Conservation (phyloP, 2,329 filamentous ascomycete genomes). For the Talaromyces piceae region DNA sequence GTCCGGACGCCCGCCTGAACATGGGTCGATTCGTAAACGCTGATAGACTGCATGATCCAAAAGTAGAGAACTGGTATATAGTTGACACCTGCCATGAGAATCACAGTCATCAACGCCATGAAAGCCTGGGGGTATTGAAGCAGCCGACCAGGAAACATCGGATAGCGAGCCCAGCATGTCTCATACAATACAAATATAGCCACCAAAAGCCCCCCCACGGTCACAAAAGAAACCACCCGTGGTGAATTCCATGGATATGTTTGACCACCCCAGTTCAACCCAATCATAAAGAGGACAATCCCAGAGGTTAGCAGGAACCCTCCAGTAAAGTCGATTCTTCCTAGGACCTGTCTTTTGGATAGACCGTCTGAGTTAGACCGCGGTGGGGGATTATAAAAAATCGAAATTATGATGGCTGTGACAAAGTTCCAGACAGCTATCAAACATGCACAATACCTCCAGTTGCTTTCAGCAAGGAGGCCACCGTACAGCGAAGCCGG, state of each 20-base stretch:
- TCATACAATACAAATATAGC: background rate
- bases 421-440: background rate
- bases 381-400: background rate
- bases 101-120: background rate
- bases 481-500: background rate
- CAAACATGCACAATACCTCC: background rate
- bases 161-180: background rate
- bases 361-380: background rate
- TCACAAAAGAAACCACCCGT: background rate
- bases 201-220: background rate
- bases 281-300: conserved; percentile 21
- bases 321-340: conserved; percentile 20
- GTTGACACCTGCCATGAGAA: background rate
- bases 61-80: background rate
- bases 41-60: conserved; percentile 1
- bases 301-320: conserved; percentile 20
- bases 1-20: background rate
- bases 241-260: conserved; percentile 12
- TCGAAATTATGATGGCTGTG: background rate
- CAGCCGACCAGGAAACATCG: background rate
- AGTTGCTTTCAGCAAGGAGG: background rate
- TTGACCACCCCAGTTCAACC: conserved; percentile 21
- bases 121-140: background rate
- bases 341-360: background rate
- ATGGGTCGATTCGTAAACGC: background rate